These are phyloP conservation scores for Holtermanniella nyarrowii DNA, from an alignment of 768 basidiomycete genomes.

Conservation along the genomic window DNA sequence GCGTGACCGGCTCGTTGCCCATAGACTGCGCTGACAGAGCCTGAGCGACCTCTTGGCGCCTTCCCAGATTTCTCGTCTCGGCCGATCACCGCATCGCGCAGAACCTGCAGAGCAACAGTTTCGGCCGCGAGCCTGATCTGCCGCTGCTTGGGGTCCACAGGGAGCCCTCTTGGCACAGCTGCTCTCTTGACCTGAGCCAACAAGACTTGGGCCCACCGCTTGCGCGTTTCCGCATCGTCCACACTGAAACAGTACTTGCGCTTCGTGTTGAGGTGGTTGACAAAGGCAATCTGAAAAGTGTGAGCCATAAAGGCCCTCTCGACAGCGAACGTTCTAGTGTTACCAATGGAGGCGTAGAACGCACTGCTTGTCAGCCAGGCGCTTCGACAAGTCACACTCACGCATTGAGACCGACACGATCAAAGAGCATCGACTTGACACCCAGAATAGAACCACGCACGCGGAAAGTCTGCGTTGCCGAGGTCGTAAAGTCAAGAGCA, in stretches of 20 bases:
- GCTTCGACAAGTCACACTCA: conserved; percentile 34
- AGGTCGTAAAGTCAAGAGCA: conserved; percentile 64
- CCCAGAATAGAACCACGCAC: conserved; percentile 80
- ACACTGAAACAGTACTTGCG: conserved; percentile 94
- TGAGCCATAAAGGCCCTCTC: conserved; percentile 81
- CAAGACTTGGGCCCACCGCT: conserved; percentile 37
- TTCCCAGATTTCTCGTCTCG: conserved; percentile 20
- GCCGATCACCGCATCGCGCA: conserved; percentile 70
- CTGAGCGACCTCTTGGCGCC: conserved; percentile 2
- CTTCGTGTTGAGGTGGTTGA: conserved; percentile 49
- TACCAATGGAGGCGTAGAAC: conserved; percentile 67
- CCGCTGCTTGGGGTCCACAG: too few relatives aligned
- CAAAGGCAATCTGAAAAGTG: conserved; percentile 88
- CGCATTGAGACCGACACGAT: conserved; percentile 73
- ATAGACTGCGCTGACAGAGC: conserved; percentile 31
- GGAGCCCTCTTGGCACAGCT: neutral
- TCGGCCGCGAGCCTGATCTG: conserved; percentile 56
- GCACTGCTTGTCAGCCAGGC: conserved; percentile 7
- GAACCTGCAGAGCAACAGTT: conserved; percentile 64
- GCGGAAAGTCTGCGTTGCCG: conserved; percentile 75
- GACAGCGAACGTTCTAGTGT: conserved; percentile 55
- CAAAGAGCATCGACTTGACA: conserved; percentile 67
- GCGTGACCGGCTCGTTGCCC: neutral
- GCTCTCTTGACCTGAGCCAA: conserved; percentile 17
- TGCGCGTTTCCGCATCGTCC: conserved; percentile 62